Base-by-base conservation (phyloP, 179 eudicot species). In the Silene vulgaris region DNA sequence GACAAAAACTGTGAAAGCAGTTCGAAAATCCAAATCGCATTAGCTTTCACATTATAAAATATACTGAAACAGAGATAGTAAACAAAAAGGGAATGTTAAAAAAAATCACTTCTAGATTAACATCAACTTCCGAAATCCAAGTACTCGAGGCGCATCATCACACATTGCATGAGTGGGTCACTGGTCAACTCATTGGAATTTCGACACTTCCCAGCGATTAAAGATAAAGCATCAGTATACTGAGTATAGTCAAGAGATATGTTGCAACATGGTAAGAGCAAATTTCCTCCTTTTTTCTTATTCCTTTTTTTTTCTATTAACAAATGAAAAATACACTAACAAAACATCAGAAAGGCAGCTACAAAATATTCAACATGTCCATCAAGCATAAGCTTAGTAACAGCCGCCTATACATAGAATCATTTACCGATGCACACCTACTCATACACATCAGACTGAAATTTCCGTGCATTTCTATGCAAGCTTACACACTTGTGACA, bases 141-240 rank as follows among this genome's bases (percentile, higher is more conserved):
- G 32, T 11, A 35, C 26, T 6, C 68, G 21, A 74, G 20, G 20
- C 17, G 21, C 54, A 17, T 7, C 6, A 11, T 37, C n/a, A 17
- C 37, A 30, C 30, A 14, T 21, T 35, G 13, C 32, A 6, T 40
- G 52, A 0, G 40, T 16, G 11, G 3, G 26, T 62, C 54, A 16
- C 35, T 40, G 26, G 43, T 63, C 54, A 17, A 23, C 13, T 21
- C 16, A 23, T 13, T 7, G 3, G 43, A 3, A 45, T 2, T 11
- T 74, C 26, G 32, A 30, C 32, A 29, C 11, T 64, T 6, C 20
- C 26, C 19, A 9, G 19, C 17, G 32, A 32, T 0, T 28, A 28
- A 65, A 35, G 52, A n/a, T 66, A 32, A 66, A 35, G 50, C 52
- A n/a, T 35, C 71, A 66, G 26, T 13, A n/a, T n/a, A n/a, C n/a